Evolutionary conservation across 2,329 filamentous ascomycete genomes (phyloP).

Genomic region (Diaporthe sp.): DNA sequence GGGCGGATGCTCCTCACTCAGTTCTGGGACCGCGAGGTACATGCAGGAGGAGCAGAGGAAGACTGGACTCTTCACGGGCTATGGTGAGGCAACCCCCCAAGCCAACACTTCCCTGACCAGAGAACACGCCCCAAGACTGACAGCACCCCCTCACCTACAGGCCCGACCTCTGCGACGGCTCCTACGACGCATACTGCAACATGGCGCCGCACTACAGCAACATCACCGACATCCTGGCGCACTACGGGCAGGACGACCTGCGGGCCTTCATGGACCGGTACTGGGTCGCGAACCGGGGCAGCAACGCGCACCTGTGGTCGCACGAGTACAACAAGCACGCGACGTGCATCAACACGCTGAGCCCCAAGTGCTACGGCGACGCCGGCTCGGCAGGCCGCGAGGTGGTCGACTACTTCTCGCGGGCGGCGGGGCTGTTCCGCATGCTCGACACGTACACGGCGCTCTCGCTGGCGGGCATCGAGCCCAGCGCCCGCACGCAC

Average conservation of each 20-base stretch:
- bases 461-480: conserved; percentile 55
- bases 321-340: conserved; percentile 82
- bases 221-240: conserved; percentile 57
- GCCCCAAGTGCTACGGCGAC: conserved; percentile 73
- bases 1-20: conserved; percentile 59
- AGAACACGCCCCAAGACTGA: not conserved
- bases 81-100: conserved; percentile 51
- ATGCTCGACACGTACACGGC: conserved; percentile 59
- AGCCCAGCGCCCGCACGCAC: conserved; percentile 51
- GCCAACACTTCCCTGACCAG: not conserved
- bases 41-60: conserved; percentile 56
- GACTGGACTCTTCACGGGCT: conserved; percentile 62
- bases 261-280: conserved; percentile 58
- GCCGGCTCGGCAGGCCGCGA: conserved; percentile 56
- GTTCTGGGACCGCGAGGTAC: conserved; percentile 59
- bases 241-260: conserved; percentile 56
- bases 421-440: conserved; percentile 58
- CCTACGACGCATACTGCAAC: conserved; percentile 58
- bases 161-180: conserved; percentile 61
- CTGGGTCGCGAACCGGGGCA: conserved; percentile 57
- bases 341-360: conserved; percentile 79
- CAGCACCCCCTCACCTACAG: conserved; percentile 43
- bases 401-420: conserved; percentile 61
- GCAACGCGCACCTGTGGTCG: conserved; percentile 70
- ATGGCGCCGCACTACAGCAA: conserved; percentile 59